A percentile compares a stretch with the other conserved stretches of the same genome.
Conservation (phyloP, 2,329 filamentous ascomycete species). For the Phaeosphaeria sp. region DNA sequence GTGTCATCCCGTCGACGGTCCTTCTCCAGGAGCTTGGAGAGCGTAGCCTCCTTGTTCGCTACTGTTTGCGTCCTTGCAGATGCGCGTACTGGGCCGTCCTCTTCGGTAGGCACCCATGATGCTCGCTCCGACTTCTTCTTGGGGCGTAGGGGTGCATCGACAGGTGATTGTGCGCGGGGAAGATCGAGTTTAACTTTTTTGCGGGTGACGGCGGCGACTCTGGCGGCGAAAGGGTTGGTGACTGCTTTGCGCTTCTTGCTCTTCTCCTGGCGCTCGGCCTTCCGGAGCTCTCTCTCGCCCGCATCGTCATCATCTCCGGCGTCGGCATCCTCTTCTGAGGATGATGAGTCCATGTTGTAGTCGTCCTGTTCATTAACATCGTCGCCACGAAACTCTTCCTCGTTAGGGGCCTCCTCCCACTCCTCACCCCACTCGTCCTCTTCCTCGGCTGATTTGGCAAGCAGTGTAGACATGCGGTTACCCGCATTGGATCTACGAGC, state of each 20-base stretch:
- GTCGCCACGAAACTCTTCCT: conserved; percentile 60
- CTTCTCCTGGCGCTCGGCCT: conserved; percentile 69
- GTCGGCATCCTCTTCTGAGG: conserved; percentile 75
- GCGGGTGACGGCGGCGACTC: conserved; percentile 47
- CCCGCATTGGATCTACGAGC: conserved; percentile 48
- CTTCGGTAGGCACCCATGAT: conserved; percentile 70
- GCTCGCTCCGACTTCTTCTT: conserved; percentile 76
- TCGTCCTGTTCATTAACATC: conserved; percentile 67
- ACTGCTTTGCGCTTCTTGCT: conserved; percentile 81
- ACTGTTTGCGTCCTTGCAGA: conserved; percentile 69
- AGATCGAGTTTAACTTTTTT: conserved; percentile 49
- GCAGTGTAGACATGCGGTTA: conserved; percentile 50
- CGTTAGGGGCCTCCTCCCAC: conserved; percentile 71
- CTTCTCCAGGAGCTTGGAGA: conserved; percentile 76
- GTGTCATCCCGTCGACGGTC: conserved; percentile 75
- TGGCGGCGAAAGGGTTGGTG: conserved; percentile 46
- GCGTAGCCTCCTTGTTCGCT: conserved; percentile 62
- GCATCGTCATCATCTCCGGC: conserved; percentile 76
- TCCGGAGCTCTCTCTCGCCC: conserved; percentile 86
- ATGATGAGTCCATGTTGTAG: conserved; percentile 80
- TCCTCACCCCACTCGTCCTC: conserved; percentile 53
- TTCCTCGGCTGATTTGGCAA: conserved; percentile 43
- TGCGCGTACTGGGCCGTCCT: conserved; percentile 67
- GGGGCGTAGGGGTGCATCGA: conserved; percentile 53
- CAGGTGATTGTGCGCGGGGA: conserved; percentile 50